Evolutionary conservation across 345 rosid genomes (phyloP).

Genomic region (Cardamine resedifolia): DNA sequence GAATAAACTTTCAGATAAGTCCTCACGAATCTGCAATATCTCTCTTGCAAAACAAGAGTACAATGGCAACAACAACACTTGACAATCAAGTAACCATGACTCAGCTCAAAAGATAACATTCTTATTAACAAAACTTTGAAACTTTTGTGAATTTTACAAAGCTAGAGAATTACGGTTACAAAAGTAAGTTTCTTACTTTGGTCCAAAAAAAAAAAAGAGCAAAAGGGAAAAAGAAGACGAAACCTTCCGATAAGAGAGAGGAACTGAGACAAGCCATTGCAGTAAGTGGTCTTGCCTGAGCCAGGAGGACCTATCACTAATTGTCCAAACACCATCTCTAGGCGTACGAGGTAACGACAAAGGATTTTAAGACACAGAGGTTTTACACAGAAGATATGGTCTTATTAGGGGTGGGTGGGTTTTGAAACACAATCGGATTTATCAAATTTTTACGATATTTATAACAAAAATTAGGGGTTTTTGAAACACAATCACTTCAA

Average conservation of each 20-base stretch:
- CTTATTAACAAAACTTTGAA: not conserved
- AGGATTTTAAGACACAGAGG: not conserved
- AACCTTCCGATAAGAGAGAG: slow-evolving; percentile 85
- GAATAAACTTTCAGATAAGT: not conserved
- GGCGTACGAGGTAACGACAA: not conserved
- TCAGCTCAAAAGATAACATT: not conserved
- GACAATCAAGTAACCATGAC: not conserved
- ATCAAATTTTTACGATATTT: too few species aligned
- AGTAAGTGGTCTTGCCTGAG: slow-evolving; percentile 95
- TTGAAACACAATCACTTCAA: not conserved
- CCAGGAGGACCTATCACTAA: slow-evolving; percentile 96
- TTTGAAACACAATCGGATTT: too few species aligned
- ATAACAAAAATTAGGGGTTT: too few species aligned
- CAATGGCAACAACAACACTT: too few species aligned
- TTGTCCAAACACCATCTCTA: slow-evolving; percentile 90
- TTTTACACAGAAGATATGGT: not conserved
- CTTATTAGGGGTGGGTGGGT: too few species aligned
- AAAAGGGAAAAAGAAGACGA: not conserved
- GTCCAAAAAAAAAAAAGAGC: not conserved
- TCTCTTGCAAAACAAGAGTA: not conserved
- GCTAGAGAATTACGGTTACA: not conserved
- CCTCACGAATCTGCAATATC: not conserved
- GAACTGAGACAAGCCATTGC: slow-evolving; percentile 99
- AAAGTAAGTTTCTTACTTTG: not conserved
- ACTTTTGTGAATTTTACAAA: not conserved